Percentiles rank a stretch among this genome's conserved stretches.
phyloP scores from a whole-genome alignment of 768 basidiomycete genomes.

The Boletus vinaceobasis region DNA sequence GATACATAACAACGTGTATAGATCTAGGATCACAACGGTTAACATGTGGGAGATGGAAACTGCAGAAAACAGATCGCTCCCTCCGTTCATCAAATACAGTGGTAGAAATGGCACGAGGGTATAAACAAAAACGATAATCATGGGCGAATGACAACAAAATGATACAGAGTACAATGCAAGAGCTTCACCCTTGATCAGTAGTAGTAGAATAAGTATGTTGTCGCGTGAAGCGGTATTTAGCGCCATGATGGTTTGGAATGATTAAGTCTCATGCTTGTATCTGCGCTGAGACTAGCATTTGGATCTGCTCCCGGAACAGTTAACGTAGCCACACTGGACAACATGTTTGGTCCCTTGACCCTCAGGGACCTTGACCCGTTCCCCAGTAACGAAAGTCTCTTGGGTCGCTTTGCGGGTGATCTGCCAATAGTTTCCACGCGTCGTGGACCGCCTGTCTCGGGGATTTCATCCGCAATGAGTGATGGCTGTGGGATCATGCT shows the following conservation, averaged over 20 bases:
- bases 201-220: slow-evolving; percentile 3
- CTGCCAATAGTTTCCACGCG: slow-evolving; percentile 40
- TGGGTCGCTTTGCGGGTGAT: slow-evolving; percentile 60
- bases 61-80: slow-evolving; percentile 1
- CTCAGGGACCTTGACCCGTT: slow-evolving; percentile 34
- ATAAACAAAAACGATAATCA: slow-evolving; percentile 18
- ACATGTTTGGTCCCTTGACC: slow-evolving; percentile 30
- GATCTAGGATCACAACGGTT: slow-evolving; percentile 26
- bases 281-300: slow-evolving; percentile 41
- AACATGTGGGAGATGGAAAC: slow-evolving; percentile 16
- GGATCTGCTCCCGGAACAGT: slow-evolving; percentile 38
- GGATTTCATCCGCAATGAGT: slow-evolving; percentile 38
- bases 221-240: slow-evolving; percentile 31
- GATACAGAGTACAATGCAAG: slow-evolving; percentile 18
- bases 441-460: slow-evolving; percentile 34
- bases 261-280: slow-evolving; percentile 44
- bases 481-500: slow-evolving; percentile 76
- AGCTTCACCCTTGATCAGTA: slow-evolving; percentile 9
- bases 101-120: slow-evolving; percentile 9
- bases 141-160: slow-evolving; percentile 6
- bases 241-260: slow-evolving; percentile 55
- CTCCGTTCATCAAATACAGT: slow-evolving; percentile 3
- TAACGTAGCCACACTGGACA: slow-evolving; percentile 30
- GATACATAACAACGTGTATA: slow-evolving; percentile 25
- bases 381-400: slow-evolving; percentile 54